Percentiles rank a stretch among this genome's conserved stretches.
Conservation (phyloP, 108 stramenopile species). For the Conticribra weissflogii region DNA sequence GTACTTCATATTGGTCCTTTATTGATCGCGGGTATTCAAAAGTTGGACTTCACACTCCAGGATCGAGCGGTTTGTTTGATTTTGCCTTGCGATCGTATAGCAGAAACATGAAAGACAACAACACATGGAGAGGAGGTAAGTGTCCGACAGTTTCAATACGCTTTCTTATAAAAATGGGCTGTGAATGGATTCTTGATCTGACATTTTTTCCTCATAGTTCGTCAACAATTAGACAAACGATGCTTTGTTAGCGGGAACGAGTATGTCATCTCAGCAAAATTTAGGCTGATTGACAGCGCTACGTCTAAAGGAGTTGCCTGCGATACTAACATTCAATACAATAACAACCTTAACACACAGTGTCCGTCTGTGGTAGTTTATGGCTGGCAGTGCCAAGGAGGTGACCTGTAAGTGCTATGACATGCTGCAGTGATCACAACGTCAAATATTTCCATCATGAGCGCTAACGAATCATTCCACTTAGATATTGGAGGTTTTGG, state of each 20-base stretch:
- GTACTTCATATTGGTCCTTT: conserved; percentile 26
- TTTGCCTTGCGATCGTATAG: conserved; percentile 38
- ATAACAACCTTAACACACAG: conserved; percentile 8
- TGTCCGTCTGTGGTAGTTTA: conserved; percentile 47
- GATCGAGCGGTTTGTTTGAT: conserved; percentile 17
- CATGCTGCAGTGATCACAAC: not conserved
- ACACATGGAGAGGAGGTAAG: not conserved
- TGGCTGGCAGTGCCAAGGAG: conserved; percentile 23
- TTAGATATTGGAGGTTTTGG: conserved; percentile 37
- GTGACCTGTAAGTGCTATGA: conserved; percentile 15
- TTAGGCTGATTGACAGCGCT: conserved; percentile 33
- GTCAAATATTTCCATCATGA: not conserved
- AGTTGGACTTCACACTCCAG: conserved; percentile 20
- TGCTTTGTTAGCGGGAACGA: conserved; percentile 44
- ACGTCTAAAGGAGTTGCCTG: conserved; percentile 35
- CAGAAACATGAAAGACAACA: conserved; percentile 2
- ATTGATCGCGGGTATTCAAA: conserved; percentile 31
- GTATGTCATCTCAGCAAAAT: conserved; percentile 40
- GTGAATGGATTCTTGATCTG: too few relatives aligned
- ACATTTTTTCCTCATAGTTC: not conserved
- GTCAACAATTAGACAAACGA: conserved; percentile 38
- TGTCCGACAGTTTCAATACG: too few relatives aligned
- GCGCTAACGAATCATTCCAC: not conserved
- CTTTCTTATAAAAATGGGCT: too few relatives aligned
- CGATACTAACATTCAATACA: conserved; percentile 30